Evolutionary conservation across 441 rosid species (phyloP), one percentile per base, ranked within the genome.

Genomic region (Sinapis alba): DNA sequence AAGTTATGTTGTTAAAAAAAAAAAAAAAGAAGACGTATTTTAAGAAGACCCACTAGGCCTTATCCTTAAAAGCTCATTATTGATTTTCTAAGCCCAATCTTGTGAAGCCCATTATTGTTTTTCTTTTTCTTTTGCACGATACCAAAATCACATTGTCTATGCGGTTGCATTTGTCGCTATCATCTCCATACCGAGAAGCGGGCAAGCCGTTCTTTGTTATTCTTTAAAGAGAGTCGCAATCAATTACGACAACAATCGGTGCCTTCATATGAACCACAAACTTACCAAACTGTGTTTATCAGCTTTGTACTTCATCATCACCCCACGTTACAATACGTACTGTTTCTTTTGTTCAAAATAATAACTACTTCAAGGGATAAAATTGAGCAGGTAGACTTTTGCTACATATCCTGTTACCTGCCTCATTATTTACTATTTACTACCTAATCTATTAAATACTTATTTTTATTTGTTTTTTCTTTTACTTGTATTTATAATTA

Each of bases 101-200:
- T 51, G 24, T 19, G 24, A 51, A 51, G 57, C 57, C 27, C 27
- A 32, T 34, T 61, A 61, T 61, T 61, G 45, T 18, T n/a, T n/a
- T n/a, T n/a, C n/a, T n/a, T n/a, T n/a, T n/a, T 32, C 8, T 47
- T 18, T 23, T 21, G 60, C 16, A 21, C 28, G 28, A 12, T 54
- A 20, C 20, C 10, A 15, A 62, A 50, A 15, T 53, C 28, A 72
- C 38, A 26, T 71, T 5, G 7, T 16, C 10, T 1, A 30, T 15
- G 65, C 34, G 20, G 36, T 34, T 12, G 21, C 63, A 41, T 64
- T 70, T 24, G 63, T 21, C 62, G 60, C 21, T 43, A 65, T 65
- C 69, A 12, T 36, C 51, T 20, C 28, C 47, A 34, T 11, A 50
- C 11, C 66, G 47, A 32, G 9, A 18, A 50, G 56, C 56, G 23